Base-by-base conservation (phyloP, 164 flowering plant genomes). In the Berberis thunbergii region DNA sequence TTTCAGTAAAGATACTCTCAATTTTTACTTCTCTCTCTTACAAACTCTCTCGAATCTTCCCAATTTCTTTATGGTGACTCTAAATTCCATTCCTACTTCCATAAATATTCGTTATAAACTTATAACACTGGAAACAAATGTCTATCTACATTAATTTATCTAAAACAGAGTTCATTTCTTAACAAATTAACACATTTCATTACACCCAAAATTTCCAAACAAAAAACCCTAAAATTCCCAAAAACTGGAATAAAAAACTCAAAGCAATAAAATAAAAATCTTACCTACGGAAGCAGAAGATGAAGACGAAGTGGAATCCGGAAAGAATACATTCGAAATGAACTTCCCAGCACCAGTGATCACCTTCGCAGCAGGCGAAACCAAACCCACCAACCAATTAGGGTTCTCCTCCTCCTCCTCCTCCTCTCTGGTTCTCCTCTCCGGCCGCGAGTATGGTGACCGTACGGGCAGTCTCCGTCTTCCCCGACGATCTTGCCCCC, bases 401-500 rank as follows among this genome's bases (percentile, higher is more conserved):
- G 79, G 81, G 75, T 57, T 76, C 64, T 63, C 67, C 12, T 65
- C 43, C 6, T 65, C n/a, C n/a, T n/a, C n/a, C n/a, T n/a, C 44
- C 9, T 61, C 42, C 1, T 53, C 45, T 1, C 57, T 38, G 49
- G 66, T 54, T 7, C 64, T 41, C 45, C 56, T 26, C 9, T 45
- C 11, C 5, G 86, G 85, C 0, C 89, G 77, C 26, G 75, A 76
- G 49, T 84, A 84, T 0, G 86, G 89, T 55, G 82, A 76, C 5
- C 55, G 38, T 38, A 69, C 10, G 0, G 49, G 50, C 0, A 69
- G 54, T 1, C 63, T 4, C 58, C 83, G 76, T 62, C 83, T 66
- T 49, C 76, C 54, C 0, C 83, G 78, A 75, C 58, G 6, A 85
- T 70, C 62, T 85, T 85, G n/a, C 89, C 86, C 1, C 89, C 89